phyloP scores from a whole-genome alignment of 768 basidiomycete genomes.

The Trametes villosa region DNA sequence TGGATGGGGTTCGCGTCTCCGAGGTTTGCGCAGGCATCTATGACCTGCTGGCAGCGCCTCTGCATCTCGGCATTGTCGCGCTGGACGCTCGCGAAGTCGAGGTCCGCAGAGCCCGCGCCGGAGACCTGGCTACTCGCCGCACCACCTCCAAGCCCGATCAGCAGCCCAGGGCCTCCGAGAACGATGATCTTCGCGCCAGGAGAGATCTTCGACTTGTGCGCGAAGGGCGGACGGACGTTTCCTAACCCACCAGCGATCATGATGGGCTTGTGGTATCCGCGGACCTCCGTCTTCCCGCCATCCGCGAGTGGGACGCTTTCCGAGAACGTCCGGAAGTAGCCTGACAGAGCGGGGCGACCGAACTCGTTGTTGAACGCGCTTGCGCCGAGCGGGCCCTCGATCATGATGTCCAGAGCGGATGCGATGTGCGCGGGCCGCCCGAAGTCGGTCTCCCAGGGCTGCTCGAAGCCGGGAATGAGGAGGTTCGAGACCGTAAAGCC shows the following conservation, averaged over 20 bases:
- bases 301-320: constrained; percentile 66
- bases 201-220: constrained; percentile 75
- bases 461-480: constrained; percentile 85
- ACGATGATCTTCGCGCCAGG: constrained; percentile 90
- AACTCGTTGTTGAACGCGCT: constrained; percentile 99
- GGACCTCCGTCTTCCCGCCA: constrained; percentile 61
- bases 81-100: constrained; percentile 98
- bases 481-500: constrained; percentile 96
- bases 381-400: constrained; percentile 92
- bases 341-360: constrained; percentile 88
- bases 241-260: constrained; percentile 99
- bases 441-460: constrained; percentile 97
- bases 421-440: constrained; percentile 92
- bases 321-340: constrained; percentile 95
- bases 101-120: constrained; percentile 86
- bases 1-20: constrained; percentile 76
- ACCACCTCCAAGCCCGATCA: constrained; percentile 96
- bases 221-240: constrained; percentile 84
- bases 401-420: constrained; percentile 94
- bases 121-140: constrained; percentile 94
- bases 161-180: constrained; percentile 92
- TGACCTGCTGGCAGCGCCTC: constrained; percentile 94
- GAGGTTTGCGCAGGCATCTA: constrained; percentile 82
- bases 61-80: constrained; percentile 99
- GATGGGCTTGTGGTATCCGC: constrained; percentile 99